Conservation (phyloP, 2,329 filamentous ascomycete genomes). For the Fusarium multiceps region DNA sequence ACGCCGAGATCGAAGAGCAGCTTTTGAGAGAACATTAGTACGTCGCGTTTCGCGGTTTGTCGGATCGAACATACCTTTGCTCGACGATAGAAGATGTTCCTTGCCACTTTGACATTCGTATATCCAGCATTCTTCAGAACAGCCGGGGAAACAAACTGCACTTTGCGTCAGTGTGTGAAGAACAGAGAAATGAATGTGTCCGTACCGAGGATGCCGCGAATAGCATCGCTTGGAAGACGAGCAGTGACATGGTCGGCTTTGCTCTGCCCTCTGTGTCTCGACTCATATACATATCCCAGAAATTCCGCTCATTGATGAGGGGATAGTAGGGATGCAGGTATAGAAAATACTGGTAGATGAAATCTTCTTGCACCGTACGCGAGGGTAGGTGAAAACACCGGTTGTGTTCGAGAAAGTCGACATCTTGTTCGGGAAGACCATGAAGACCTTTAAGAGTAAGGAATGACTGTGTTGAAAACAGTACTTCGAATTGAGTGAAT, state of each 20-base stretch:
- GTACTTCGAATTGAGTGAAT: constrained; percentile 2
- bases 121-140: constrained; percentile 37
- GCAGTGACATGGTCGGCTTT: constrained; percentile 11
- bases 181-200: rapidly evolving
- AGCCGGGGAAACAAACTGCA: constrained; percentile 26
- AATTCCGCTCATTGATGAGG: constrained; percentile 22
- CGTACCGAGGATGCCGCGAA: constrained; percentile 33
- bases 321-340: constrained; percentile 36
- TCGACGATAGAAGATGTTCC: constrained; percentile 32
- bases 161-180: neutral
- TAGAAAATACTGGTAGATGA: constrained; percentile 21
- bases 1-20: constrained; percentile 20
- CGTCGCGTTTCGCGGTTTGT: neutral
- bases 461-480: constrained; percentile 1
- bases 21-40: too few species aligned
- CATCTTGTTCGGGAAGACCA: constrained; percentile 1
- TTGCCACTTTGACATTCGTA: constrained; percentile 26
- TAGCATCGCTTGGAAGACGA: constrained; percentile 26
- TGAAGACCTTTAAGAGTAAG: neutral
- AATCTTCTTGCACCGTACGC: constrained; percentile 1
- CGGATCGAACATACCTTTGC: constrained; percentile 2
- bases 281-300: constrained; percentile 32
- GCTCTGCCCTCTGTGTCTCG: neutral
- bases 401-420: neutral
- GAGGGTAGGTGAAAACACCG: constrained; percentile 14